Evolutionary conservation across 2,329 filamentous ascomycete genomes (phyloP), one percentile per base, ranked within the genome.

Genomic region (Fonsecaea pugnacius): DNA sequence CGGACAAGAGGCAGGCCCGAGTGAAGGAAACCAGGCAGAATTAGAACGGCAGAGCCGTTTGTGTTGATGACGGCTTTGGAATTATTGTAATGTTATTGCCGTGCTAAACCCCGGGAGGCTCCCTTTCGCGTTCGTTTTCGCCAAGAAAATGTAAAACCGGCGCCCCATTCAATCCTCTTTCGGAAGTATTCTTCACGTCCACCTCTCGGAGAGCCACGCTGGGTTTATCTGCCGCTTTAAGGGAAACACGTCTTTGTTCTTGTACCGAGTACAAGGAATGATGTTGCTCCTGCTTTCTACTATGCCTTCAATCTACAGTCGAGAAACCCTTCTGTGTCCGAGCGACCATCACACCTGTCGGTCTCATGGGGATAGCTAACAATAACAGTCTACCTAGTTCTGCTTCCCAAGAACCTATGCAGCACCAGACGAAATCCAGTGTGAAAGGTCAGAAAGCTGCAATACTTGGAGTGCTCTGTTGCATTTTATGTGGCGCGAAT

Each of bases 41-140:
- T 48, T 12, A 48, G 21, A 14, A 21, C 21, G 9, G 43, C 43
- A 12, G 21, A 24, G 9, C 43, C 18, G 21, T 48, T 24, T 18
- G n/a, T 48, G 21, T 27, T 48, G 43, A 48, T 48, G 43, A 27
- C 43, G 43, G 43, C 18, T 48, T 48, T 14, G 43, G 43, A 48
- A 48, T 21, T 12, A 27, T 48, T 27, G 10, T n/a, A 53, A 33
- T 53, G 51, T 53, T 53, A 53, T 53, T 32, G 33, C 51, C 51
- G 51, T 36, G 30, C 51, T 53, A 53, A 53, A 33, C 51, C 51
- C 51, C 27, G 27, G 51, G 8, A 6, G 21, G 7, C 43, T 48
- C 18, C 18, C 43, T 48, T 21, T 21, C 40, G 40, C 40, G 40
- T 46, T 24, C 21, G 43, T 27, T 27, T 24, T 27, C 43, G 43